phyloP scores from a whole-genome alignment of 1,284 basidiomycete genomes.

The Trametes polyzona region DNA sequence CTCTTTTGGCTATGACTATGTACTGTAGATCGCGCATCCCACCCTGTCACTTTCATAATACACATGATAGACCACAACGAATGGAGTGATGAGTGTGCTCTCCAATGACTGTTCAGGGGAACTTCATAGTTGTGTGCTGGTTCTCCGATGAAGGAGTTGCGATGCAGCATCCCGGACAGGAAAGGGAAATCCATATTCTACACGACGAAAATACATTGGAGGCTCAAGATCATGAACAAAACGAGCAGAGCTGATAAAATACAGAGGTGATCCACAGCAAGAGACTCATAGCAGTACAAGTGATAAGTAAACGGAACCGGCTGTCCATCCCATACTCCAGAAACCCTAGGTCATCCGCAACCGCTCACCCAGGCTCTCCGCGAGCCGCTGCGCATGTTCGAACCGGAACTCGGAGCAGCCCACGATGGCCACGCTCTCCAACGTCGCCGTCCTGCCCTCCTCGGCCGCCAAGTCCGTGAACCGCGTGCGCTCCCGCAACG shows the following conservation, averaged over 20 bases:
- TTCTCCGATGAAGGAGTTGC: too few species aligned
- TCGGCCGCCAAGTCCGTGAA: slow-evolving; percentile 46
- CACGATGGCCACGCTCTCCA: slow-evolving; percentile 49
- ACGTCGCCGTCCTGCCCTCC: slow-evolving; percentile 34
- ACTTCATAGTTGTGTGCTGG: too few species aligned
- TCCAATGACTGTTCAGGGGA: too few species aligned
- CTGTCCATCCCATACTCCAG: neutral
- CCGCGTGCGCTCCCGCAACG: slow-evolving; percentile 50
- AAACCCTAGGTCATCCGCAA: slow-evolving; percentile 16
- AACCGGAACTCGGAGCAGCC: slow-evolving; percentile 51
- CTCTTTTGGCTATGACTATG: slow-evolving; percentile 17
- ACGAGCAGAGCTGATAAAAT: too few species aligned
- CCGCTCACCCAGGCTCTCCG: slow-evolving; percentile 40
- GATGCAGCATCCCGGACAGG: too few species aligned
- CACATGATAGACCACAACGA: neutral
- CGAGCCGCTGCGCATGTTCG: slow-evolving; percentile 45
- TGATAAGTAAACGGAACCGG: neutral
- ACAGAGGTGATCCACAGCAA: neutral
- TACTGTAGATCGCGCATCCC: slow-evolving; percentile 15
- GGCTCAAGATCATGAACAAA: too few species aligned
- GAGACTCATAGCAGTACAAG: neutral
- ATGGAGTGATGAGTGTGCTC: too few species aligned
- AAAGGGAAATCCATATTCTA: too few species aligned
- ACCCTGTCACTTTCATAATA: neutral
- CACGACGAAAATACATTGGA: too few species aligned